Percentiles rank a stretch among this genome's conserved stretches.
Conservation (phyloP, 495 filamentous ascomycete species). For the Recurvomyces mirabilis region DNA sequence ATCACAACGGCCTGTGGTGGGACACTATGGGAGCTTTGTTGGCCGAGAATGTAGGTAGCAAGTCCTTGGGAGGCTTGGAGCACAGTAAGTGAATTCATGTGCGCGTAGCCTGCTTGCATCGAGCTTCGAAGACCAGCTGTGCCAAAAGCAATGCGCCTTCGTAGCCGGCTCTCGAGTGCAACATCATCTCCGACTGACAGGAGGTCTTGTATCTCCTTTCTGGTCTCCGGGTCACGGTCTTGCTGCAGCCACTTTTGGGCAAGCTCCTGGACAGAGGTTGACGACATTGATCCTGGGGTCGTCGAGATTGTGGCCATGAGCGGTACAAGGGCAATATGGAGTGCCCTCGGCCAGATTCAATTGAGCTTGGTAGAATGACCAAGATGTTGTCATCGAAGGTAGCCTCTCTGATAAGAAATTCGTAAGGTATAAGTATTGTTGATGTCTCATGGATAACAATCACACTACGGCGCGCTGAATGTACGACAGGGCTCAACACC, state of each 20-base stretch:
- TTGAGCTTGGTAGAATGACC: too few relatives aligned
- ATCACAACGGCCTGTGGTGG: conserved; percentile 42
- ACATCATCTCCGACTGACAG: conserved; percentile 35
- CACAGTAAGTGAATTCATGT: conserved; percentile 58
- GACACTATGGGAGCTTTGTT: conserved; percentile 19
- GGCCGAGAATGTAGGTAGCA: conserved; percentile 46
- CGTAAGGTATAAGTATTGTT: too few relatives aligned
- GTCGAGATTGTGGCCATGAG: too few relatives aligned
- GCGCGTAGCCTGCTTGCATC: conserved; percentile 61
- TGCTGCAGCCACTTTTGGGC: conserved; percentile 49
- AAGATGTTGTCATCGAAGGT: too few relatives aligned
- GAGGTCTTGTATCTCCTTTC: conserved; percentile 48
- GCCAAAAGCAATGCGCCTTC: conserved; percentile 53
- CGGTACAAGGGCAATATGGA: too few relatives aligned
- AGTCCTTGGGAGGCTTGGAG: conserved; percentile 65
- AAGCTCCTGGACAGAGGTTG: conserved; percentile 27
- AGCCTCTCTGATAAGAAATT: too few relatives aligned
- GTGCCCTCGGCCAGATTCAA: too few relatives aligned
- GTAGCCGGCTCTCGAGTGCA: conserved; percentile 48
- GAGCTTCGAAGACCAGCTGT: conserved; percentile 58
- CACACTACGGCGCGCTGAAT: too few relatives aligned
- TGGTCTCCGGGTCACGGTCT: conserved; percentile 50
- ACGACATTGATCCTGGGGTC: too few relatives aligned
- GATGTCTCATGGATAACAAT: too few relatives aligned
- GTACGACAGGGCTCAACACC: too few relatives aligned